Evolutionary conservation across 2,329 filamentous ascomycete species (phyloP).

Genomic region (Cladophialophora chaetospira): DNA sequence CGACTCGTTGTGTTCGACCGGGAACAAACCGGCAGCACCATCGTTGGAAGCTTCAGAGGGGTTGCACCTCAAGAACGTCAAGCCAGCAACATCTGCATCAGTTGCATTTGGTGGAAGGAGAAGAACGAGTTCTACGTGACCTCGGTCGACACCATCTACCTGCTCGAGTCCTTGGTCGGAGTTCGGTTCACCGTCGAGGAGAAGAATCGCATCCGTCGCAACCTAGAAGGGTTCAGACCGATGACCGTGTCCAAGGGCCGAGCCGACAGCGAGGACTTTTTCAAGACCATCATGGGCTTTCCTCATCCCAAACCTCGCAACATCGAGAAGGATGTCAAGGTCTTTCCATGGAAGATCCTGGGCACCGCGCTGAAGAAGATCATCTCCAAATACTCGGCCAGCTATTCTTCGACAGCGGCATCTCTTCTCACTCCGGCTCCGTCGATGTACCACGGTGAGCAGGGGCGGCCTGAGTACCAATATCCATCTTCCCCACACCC

Average conservation of each 20-base stretch:
- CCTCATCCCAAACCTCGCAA: constrained; percentile 93
- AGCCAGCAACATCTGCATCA: constrained; percentile 87
- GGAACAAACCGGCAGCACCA: constrained; percentile 76
- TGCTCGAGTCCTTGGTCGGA: constrained; percentile 88
- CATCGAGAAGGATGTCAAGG: constrained; percentile 99
- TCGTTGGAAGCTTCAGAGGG: constrained; percentile 76
- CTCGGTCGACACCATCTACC: constrained; percentile 91
- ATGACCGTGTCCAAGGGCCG: constrained; percentile 92
- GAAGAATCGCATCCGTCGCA: constrained; percentile 96
- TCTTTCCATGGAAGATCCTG: constrained; percentile 94
- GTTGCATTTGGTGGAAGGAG: constrained; percentile 96
- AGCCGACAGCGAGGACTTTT: constrained; percentile 90
- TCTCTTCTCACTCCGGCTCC: constrained; percentile 44
- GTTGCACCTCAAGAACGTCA: constrained; percentile 77
- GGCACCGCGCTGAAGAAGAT: constrained; percentile 92
- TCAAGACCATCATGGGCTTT: constrained; percentile 98
- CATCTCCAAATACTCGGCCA: constrained; percentile 89
- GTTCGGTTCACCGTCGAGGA: constrained; percentile 92
- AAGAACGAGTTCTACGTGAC: constrained; percentile 90
- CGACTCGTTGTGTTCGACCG: constrained; percentile 88
- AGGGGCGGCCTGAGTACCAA: constrained; percentile 51
- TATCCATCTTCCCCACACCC: constrained; percentile 50
- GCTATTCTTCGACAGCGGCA: constrained; percentile 66
- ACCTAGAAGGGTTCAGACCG: constrained; percentile 91
- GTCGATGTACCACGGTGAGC: constrained; percentile 46